These are phyloP conservation scores for Eruca vesicaria DNA, from an alignment of 441 rosid genomes.

Conservation along the genomic window DNA sequence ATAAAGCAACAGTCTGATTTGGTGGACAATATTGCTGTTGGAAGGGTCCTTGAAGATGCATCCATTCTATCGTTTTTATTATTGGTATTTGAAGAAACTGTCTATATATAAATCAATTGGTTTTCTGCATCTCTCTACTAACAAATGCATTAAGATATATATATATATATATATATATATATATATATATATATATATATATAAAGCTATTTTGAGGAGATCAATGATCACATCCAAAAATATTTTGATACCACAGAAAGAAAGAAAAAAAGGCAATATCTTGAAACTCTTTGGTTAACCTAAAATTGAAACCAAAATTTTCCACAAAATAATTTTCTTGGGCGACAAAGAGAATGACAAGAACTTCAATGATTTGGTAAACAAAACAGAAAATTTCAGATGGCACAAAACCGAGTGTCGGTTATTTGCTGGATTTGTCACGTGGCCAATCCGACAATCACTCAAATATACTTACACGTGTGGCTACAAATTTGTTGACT, in stretches of 20 bases:
- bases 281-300: neutral
- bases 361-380: constrained; percentile 31
- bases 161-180: too few species aligned
- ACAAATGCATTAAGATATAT: too few species aligned
- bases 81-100: neutral
- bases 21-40: too few species aligned
- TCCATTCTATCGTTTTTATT: too few species aligned
- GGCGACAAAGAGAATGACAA: constrained; percentile 34
- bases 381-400: neutral
- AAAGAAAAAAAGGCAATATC: neutral
- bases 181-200: too few species aligned
- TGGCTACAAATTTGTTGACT: constrained; percentile 37
- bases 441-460: constrained; percentile 28
- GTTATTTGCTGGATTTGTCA: constrained; percentile 34
- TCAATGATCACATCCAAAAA: neutral
- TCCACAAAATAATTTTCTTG: neutral
- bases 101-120: neutral
- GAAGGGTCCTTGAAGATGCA: too few species aligned
- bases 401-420: constrained; percentile 27
- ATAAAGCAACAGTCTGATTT: too few species aligned
- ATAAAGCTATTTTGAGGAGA: neutral
- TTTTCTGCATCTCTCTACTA: neutral
- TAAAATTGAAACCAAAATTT: neutral
- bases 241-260: neutral
- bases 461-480: constrained; percentile 45